Evolutionary conservation across 768 basidiomycete genomes (phyloP), one percentile per base, ranked within the genome.

Genomic region (Auricularia sp.): DNA sequence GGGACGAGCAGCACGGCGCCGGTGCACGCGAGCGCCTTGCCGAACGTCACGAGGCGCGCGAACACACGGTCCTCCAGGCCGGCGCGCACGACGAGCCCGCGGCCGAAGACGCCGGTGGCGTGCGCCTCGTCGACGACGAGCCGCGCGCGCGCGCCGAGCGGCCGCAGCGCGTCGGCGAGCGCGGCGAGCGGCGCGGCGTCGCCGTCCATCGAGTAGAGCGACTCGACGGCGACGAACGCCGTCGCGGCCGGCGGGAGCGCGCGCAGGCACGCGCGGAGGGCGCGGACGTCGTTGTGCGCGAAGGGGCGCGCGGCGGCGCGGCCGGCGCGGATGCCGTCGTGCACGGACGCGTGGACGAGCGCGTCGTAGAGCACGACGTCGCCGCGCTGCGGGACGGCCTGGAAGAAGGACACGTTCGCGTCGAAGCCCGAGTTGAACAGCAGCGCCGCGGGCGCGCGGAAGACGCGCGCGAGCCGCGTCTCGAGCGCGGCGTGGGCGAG

Each of bases 121-220:
- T 98, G 96, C 0, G 96, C 96, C 73, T 97, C 95, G 66, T 98
- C 96, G 0, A 98, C 87, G 16, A 97, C 74, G 13, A 97, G 75
- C 73, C 89, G 85, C 33, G 80, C 86, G 71, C 89, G 89, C 11
- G 21, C 24, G 2, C 82, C 81, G 18, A 69, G 64, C 1, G 88
- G 88, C 51, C 93, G 81, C 13, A 81, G 67, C 47, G 81, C 78
- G 34, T 92, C 85, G 42, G 88, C 82, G 59, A 97, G 86, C 54
- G 83, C 82, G 16, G 63, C 63, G 35, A 98, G 78, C 0, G 93
- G 94, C 0, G 89, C 81, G 66, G 96, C 82, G 34, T 94, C 96
- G 14, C 96, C 96, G 69, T 98, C 96, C 96, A 98, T 98, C 65
- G 88, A 91, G 69, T 98, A 98, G 56, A 98, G 74, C 44, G 85